Evolutionary conservation across 768 basidiomycete species (phyloP).

Genomic region (Dioszegia crocea): DNA sequence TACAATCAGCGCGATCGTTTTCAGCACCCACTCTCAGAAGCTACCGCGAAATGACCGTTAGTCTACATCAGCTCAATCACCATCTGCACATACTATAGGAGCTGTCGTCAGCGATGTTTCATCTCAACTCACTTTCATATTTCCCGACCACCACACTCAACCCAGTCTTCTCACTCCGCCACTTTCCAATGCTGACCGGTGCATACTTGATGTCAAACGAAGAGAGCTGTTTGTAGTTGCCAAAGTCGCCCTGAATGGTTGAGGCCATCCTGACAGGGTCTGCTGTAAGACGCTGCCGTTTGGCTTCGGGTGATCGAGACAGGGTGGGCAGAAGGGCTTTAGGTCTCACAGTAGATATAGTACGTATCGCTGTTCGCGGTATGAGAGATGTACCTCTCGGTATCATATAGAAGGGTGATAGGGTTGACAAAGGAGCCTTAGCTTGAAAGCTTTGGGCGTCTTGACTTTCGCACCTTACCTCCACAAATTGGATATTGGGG

Average conservation of each 20-base stretch:
- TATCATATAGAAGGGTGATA: background rate
- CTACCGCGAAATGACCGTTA: slow-evolving; percentile 83
- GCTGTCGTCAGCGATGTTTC: slow-evolving; percentile 1
- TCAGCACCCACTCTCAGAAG: slow-evolving; percentile 70
- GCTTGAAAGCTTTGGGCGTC: no score
- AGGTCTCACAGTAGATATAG: background rate
- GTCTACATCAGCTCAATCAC: slow-evolving; percentile 54
- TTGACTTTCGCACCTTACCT: no score
- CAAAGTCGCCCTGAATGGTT: slow-evolving; percentile 50
- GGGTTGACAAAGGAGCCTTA: background rate
- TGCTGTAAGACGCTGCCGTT: background rate
- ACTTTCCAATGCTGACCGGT: slow-evolving; percentile 78
- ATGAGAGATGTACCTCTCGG: background rate
- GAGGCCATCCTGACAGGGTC: slow-evolving; percentile 6
- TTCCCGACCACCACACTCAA: slow-evolving; percentile 83
- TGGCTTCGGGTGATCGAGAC: background rate
- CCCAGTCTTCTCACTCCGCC: slow-evolving; percentile 82
- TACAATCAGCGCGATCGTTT: slow-evolving; percentile 42
- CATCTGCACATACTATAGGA: slow-evolving; percentile 12
- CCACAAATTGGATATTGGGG: no score
- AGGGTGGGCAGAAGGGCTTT: background rate
- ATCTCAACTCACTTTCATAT: slow-evolving; percentile 52
- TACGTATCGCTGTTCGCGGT: background rate
- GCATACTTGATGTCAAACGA: slow-evolving; percentile 71
- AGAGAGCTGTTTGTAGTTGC: slow-evolving; percentile 79